Conservation (phyloP, 768 basidiomycete genomes). For the Termitomyces sp. region DNA sequence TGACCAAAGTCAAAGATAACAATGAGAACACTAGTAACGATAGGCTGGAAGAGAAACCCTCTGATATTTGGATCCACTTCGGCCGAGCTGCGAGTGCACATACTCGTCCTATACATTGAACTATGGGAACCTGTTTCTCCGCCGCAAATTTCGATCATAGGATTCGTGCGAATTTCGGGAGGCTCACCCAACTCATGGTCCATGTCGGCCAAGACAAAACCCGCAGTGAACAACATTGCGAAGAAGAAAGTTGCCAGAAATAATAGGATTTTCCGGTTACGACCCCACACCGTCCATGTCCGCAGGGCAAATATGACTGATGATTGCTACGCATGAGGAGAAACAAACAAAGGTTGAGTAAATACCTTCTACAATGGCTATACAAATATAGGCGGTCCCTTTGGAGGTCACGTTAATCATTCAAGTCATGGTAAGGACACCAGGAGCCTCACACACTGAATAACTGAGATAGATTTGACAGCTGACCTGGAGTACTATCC, state of each 20-base stretch:
- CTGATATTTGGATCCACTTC: neutral
- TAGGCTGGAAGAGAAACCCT: neutral
- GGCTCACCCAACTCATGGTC: neutral
- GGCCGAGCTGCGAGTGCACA: neutral
- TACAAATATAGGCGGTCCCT: slow-evolving; percentile 1
- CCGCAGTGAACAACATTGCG: neutral
- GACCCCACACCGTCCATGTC: neutral
- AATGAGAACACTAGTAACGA: neutral
- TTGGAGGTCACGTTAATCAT: neutral
- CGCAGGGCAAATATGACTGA: neutral
- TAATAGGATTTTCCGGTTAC: neutral
- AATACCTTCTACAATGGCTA: neutral
- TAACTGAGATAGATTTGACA: neutral
- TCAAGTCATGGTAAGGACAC: neutral
- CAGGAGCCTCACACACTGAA: neutral
- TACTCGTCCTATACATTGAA: neutral
- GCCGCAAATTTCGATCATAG: neutral
- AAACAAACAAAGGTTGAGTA: neutral
- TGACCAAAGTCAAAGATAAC: neutral
- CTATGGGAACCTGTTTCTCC: neutral
- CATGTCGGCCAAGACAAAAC: neutral
- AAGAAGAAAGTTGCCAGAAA: neutral
- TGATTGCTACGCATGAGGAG: neutral
- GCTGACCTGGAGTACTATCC: neutral
- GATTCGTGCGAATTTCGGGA: neutral